These are phyloP conservation scores for Takashimella tepidaria DNA, from an alignment of 1,284 basidiomycete species.

Conservation along the genomic window DNA sequence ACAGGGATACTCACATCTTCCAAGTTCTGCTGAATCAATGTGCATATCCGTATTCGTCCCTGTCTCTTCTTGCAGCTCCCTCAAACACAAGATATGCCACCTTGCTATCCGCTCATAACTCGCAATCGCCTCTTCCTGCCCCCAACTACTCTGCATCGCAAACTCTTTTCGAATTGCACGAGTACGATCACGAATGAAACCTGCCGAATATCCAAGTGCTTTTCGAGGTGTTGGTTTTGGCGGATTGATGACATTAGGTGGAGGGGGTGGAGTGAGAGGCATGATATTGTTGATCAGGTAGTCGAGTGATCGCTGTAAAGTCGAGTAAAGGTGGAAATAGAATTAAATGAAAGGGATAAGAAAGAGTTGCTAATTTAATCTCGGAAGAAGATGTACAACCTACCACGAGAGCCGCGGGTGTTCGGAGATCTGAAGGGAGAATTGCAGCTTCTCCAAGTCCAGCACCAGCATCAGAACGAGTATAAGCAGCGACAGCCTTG, in stretches of 20 bases:
- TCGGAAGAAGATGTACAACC: constrained; percentile 16
- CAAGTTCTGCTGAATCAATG: constrained; percentile 41
- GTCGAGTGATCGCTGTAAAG: constrained; percentile 69
- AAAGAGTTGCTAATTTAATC: background rate
- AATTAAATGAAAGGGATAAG: constrained; percentile 7
- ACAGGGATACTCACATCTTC: constrained; percentile 32
- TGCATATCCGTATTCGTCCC: constrained; percentile 43
- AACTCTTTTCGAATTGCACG: constrained; percentile 90
- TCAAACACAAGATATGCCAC: constrained; percentile 84
- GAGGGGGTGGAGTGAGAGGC: constrained; percentile 50
- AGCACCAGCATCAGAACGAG: constrained; percentile 74
- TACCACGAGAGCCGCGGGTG: constrained; percentile 75
- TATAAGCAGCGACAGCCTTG: constrained; percentile 89
- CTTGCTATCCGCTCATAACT: constrained; percentile 90
- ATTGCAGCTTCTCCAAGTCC: constrained; percentile 51
- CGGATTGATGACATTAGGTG: constrained; percentile 18
- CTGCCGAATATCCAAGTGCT: constrained; percentile 53
- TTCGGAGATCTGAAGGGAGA: constrained; percentile 86
- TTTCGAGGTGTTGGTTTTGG: constrained; percentile 42
- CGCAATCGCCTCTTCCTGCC: constrained; percentile 67
- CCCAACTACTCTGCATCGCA: constrained; percentile 82
- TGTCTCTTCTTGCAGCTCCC: constrained; percentile 56
- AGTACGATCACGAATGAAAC: constrained; percentile 87
- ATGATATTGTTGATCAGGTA: constrained; percentile 85
- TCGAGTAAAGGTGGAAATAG: background rate